phyloP scores from a whole-genome alignment of 1,284 basidiomycete species.

The Ceratobasidium papillatum region DNA sequence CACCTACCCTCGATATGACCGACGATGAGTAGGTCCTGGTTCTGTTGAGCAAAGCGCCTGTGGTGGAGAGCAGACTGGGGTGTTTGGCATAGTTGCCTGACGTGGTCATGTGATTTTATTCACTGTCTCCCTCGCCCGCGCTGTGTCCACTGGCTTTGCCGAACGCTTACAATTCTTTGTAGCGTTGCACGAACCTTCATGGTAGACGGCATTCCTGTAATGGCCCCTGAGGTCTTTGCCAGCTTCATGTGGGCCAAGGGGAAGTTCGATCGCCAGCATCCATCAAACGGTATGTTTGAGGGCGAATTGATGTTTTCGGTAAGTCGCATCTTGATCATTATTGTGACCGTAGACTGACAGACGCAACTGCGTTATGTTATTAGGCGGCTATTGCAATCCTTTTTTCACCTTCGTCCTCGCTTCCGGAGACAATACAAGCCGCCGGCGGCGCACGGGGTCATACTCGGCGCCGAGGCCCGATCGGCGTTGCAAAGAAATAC shows the following conservation, averaged over 20 bases:
- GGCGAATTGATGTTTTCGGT: background rate
- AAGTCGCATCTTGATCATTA: background rate
- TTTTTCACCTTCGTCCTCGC: background rate
- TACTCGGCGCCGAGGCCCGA: conserved; percentile 1
- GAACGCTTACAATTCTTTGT: background rate
- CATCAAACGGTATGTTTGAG: background rate
- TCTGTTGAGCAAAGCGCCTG: background rate
- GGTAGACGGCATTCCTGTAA: background rate
- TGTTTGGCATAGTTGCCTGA: too few relatives aligned
- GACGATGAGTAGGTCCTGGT: conserved; percentile 2
- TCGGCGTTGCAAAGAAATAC: conserved; percentile 10
- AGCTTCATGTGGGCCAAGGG: conserved; percentile 9
- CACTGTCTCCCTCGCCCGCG: too few relatives aligned
- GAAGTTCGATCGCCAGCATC: background rate
- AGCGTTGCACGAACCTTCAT: background rate
- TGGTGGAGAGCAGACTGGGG: too few relatives aligned
- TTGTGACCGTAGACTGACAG: background rate
- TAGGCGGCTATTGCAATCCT: background rate
- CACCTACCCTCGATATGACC: background rate
- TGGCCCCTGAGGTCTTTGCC: background rate
- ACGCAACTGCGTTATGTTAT: background rate
- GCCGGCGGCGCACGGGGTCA: background rate
- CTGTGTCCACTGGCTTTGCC: background rate
- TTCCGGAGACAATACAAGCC: background rate
- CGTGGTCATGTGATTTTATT: too few relatives aligned